A percentile compares a stretch with the other conserved stretches of the same genome.
phyloP scores from a whole-genome alignment of 1,284 basidiomycete genomes.

The Schizophyllum commune region DNA sequence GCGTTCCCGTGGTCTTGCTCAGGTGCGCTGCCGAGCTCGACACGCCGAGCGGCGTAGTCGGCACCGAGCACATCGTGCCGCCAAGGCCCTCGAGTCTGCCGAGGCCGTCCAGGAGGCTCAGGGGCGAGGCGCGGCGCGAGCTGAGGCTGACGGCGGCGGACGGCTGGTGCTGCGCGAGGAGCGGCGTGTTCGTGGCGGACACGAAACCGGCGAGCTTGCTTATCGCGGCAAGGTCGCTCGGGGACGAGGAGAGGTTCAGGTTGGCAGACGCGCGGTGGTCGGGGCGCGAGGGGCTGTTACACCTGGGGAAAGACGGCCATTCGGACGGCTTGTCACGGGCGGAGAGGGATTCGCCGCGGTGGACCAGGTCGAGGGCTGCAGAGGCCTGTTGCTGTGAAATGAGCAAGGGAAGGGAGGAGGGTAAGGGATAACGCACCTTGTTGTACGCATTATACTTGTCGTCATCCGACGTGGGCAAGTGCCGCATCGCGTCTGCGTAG shows the following conservation, averaged over 20 bases:
- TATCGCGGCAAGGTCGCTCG: slow-evolving; percentile 33
- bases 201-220: slow-evolving; percentile 38
- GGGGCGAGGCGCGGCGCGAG: slow-evolving; percentile 68
- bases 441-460: slow-evolving; percentile 71
- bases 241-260: slow-evolving; percentile 44
- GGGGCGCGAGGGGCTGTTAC: slow-evolving; percentile 44
- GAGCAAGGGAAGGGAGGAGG: not conserved
- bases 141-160: slow-evolving; percentile 17
- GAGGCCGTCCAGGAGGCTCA: slow-evolving; percentile 20
- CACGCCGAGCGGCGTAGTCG: slow-evolving; percentile 65
- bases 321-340: slow-evolving; percentile 78
- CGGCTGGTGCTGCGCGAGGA: slow-evolving; percentile 47
- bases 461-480: slow-evolving; percentile 87
- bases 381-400: slow-evolving; percentile 50
- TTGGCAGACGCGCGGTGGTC: slow-evolving; percentile 67
- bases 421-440: slow-evolving; percentile 41
- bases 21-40: slow-evolving; percentile 42
- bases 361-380: slow-evolving; percentile 88
- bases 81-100: slow-evolving; percentile 31
- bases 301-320: slow-evolving; percentile 84
- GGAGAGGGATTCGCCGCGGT: slow-evolving; percentile 69
- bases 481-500: slow-evolving; percentile 78
- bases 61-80: slow-evolving; percentile 62
- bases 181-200: slow-evolving; percentile 56
- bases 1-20: slow-evolving; percentile 62